Evolutionary conservation across 2,329 filamentous ascomycete genomes (phyloP), one percentile per base, ranked within the genome.

Genomic region (Aspergillus sp.): DNA sequence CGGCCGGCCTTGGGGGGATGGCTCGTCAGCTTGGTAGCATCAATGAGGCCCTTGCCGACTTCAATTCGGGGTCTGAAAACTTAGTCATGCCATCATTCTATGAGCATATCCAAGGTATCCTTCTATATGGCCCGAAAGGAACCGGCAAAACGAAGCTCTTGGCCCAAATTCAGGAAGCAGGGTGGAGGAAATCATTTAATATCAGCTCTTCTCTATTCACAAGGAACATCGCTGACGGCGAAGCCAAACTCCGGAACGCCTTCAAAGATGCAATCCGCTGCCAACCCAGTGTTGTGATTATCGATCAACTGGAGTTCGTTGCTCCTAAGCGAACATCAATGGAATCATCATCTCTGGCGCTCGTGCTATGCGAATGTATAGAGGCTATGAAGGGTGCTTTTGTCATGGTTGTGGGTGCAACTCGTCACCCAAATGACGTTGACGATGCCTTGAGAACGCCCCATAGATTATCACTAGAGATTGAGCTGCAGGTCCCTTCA

Each of bases 81-180:
- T 63, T 72, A 42, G 64, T 61, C n/a, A 75, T 77, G 78, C 79
- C 70, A 57, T 68, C 64, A 49, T 82, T 73, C 57, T 78, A 74
- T 65, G 72, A 68, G 67, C 73, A 70, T 67, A 76, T 65, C 78
- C 84, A 84, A 55, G 87, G 86, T 0, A 83, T 95, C 39, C 82
- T 95, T 24, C 80, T 97, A 4, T 88, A 96, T 71, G 94, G 94
- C 14, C 88, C 90, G 18, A 85, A 86, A 62, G 93, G 94, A 11
- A 96, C 91, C 0, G 94, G 94, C 24, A 97, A 97, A 77, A 89
- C 87, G 0, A 82, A 90, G 63, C 80, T 97, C 0, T 78, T 97
- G 1, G 75, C 88, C 16, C 84, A 85, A 32, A 81, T 97, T 20
- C 84, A 87, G 9, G 82, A 80, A 6, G 85, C 87, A 0, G 83